phyloP scores from a whole-genome alignment of 2,329 filamentous ascomycete species.

The Apiospora saccharicola region DNA sequence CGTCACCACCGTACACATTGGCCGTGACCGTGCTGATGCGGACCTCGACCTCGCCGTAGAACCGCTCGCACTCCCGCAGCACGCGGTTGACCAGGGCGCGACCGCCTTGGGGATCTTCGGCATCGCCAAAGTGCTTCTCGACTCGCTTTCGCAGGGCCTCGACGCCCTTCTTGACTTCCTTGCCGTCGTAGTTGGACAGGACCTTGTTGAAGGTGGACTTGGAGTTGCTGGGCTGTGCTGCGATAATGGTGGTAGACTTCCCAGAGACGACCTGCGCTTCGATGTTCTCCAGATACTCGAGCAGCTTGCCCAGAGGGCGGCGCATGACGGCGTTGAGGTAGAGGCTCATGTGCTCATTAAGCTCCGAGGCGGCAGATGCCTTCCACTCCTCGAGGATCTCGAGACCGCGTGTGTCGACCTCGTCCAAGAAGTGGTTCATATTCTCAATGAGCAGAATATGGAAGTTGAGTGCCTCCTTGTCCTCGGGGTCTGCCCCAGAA shows the following conservation, averaged over 20 bases:
- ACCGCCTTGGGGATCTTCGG: conserved; percentile 67
- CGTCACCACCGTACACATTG: conserved; percentile 70
- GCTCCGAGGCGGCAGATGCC: conserved; percentile 77
- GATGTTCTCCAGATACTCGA: conserved; percentile 91
- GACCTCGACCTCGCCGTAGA: conserved; percentile 68
- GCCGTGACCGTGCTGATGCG: conserved; percentile 67
- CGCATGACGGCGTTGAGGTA: conserved; percentile 91
- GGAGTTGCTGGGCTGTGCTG: conserved; percentile 82
- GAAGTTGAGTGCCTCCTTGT: conserved; percentile 96
- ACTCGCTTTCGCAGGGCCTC: conserved; percentile 89
- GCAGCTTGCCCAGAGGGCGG: conserved; percentile 84
- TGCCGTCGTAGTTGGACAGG: conserved; percentile 78
- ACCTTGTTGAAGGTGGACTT: conserved; percentile 87
- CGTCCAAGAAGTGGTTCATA: conserved; percentile 97
- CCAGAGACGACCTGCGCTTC: conserved; percentile 73
- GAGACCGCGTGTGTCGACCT: conserved; percentile 79
- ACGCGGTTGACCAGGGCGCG: conserved; percentile 61
- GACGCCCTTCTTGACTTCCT: conserved; percentile 89
- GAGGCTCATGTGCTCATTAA: conserved; percentile 84
- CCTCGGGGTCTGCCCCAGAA: conserved; percentile 70
- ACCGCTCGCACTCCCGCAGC: conserved; percentile 66
- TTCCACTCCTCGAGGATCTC: conserved; percentile 85
- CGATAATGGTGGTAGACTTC: conserved; percentile 69
- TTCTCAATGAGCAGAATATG: conserved; percentile 98
- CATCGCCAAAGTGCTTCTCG: conserved; percentile 96